Conservation (phyloP, 116 monocot species). For the Zostera marina region DNA sequence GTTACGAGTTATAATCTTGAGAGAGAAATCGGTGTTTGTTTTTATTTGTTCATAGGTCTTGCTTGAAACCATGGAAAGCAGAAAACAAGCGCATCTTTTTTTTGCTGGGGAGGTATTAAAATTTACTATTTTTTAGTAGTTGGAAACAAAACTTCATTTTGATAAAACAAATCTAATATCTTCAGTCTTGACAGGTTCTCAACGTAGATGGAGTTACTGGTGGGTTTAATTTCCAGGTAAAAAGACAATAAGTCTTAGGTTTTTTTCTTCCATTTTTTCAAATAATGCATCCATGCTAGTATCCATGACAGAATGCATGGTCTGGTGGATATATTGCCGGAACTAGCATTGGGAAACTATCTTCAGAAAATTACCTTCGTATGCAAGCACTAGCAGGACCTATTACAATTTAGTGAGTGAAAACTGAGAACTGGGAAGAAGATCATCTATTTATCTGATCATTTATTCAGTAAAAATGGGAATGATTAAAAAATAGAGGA, state of each 20-base stretch:
- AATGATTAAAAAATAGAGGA: too few species aligned
- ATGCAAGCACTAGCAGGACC: conserved; percentile 1
- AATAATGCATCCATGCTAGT: not conserved
- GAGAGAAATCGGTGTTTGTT: not conserved
- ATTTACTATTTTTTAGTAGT: conserved; percentile 8
- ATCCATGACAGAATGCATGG: conserved; percentile 69
- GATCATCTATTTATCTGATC: too few species aligned
- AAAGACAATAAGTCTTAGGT: not conserved
- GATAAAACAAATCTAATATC: not conserved
- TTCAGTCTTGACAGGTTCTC: conserved; percentile 38
- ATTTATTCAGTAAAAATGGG: too few species aligned
- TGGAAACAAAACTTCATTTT: not conserved
- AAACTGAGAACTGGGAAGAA: too few species aligned
- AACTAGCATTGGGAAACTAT: conserved; percentile 46
- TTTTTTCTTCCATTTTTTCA: not conserved
- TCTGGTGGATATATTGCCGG: conserved; percentile 85
- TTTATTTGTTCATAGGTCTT: conserved; percentile 37
- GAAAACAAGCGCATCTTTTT: conserved; percentile 47
- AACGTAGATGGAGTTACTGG: conserved; percentile 91
- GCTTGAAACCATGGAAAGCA: conserved; percentile 83
- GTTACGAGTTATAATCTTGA: not conserved
- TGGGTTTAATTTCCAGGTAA: conserved; percentile 97
- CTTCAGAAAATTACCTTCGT: conserved; percentile 14
- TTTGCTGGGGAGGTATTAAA: conserved; percentile 96
- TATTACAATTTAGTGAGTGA: too few species aligned